Evolutionary conservation across 352 stramenopile species (phyloP).

Genomic region (Phytophthora crassamura): DNA sequence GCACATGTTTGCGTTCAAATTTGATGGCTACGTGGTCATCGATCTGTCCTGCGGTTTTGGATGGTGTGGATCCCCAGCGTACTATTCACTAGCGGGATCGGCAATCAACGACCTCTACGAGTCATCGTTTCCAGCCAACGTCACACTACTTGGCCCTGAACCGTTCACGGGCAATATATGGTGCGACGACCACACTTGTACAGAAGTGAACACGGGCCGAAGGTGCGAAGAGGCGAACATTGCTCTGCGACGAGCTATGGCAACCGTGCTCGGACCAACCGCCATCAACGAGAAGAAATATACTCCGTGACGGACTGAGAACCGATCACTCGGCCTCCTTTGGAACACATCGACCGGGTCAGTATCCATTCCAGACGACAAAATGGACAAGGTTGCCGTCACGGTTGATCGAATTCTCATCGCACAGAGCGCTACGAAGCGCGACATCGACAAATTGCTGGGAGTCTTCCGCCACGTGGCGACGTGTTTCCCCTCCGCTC

Average conservation of each 20-base stretch:
- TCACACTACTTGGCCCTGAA: too few species aligned
- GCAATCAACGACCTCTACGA: conserved; percentile 27
- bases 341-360: not conserved
- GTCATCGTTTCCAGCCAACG: not conserved
- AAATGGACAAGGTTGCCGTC: too few species aligned
- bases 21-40: conserved; percentile 33
- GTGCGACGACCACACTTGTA: not conserved
- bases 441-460: not conserved
- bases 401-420: too few species aligned
- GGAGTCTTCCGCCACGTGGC: conserved; percentile 5
- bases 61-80: too few species aligned
- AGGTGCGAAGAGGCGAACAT: too few species aligned
- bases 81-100: conserved; percentile 18
- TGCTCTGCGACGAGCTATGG: too few species aligned
- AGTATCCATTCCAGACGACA: too few species aligned
- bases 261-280: not conserved
- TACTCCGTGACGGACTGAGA: not conserved
- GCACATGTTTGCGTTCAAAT: conserved; percentile 27
- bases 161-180: not conserved
- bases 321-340: not conserved
- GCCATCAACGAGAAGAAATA: not conserved
- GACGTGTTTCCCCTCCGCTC: not conserved
- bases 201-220: too few species aligned
- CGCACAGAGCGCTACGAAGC: too few species aligned
- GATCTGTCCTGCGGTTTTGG: conserved; percentile 22